Conservation (phyloP, 768 basidiomycete species). For the Hygrocybe coccinea region DNA sequence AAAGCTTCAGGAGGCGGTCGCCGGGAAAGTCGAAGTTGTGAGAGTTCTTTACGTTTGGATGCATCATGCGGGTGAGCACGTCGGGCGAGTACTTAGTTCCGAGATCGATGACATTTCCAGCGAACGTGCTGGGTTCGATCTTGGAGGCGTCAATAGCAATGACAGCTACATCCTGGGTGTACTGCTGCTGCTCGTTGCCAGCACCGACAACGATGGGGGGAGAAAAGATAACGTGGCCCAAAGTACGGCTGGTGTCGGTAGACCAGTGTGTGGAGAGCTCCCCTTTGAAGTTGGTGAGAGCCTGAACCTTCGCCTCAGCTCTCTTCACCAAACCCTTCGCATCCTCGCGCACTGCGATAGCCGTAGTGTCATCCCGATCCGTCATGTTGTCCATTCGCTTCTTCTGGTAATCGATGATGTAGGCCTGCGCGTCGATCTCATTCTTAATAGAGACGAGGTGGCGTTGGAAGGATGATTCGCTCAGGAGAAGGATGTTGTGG, state of each 20-base stretch:
- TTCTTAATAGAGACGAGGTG: conserved; percentile 14
- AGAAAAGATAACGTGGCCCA: conserved; percentile 28
- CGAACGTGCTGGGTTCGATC: conserved; percentile 18
- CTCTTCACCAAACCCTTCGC: conserved; percentile 4
- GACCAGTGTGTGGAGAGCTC: conserved; percentile 25
- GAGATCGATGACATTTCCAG: conserved; percentile 29
- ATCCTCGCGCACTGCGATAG: neutral
- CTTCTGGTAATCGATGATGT: conserved; percentile 5
- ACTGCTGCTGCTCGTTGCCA: conserved; percentile 15
- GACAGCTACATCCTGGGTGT: conserved; percentile 25
- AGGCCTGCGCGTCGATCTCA: conserved; percentile 8
- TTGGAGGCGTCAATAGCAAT: conserved; percentile 21
- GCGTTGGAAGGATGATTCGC: conserved; percentile 17
- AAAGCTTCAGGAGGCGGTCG: conserved; percentile 29
- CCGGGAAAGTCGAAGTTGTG: conserved; percentile 26
- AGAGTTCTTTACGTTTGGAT: conserved; percentile 9
- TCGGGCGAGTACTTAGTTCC: conserved; percentile 10
- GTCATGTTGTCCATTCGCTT: conserved; percentile 5
- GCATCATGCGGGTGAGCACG: conserved; percentile 15
- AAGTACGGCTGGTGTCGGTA: conserved; percentile 14
- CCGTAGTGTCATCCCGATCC: conserved; percentile 6
- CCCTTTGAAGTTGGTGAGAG: conserved; percentile 14
- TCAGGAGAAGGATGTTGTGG: conserved; percentile 23
- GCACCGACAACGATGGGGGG: conserved; percentile 21
- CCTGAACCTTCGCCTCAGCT: conserved; percentile 8